Evolutionary conservation across 176 grass and related monocot genomes (phyloP).

Genomic region (Tillandsia leiboldiana): DNA sequence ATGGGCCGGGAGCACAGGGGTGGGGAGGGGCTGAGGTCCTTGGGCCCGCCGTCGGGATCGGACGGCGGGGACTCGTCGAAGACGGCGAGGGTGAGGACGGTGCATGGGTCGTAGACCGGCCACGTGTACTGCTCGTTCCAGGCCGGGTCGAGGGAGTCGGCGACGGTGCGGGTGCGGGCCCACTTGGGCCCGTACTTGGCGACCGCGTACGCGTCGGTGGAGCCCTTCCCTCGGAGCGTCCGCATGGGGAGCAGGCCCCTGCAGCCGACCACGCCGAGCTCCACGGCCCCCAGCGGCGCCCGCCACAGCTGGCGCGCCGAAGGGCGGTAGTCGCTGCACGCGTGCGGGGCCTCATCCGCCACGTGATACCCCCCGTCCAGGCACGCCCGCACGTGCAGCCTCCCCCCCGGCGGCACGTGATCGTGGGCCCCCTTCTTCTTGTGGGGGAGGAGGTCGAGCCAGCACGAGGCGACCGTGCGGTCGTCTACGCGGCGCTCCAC

Average conservation of each 20-base stretch:
- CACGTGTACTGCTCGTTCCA: constrained; percentile 99
- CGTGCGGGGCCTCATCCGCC: constrained; percentile 48
- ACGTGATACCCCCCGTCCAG: constrained; percentile 94
- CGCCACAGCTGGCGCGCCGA: constrained; percentile 84
- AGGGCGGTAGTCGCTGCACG: constrained; percentile 67
- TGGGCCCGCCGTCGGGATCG: constrained; percentile 2
- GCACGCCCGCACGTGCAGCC: constrained; percentile 71
- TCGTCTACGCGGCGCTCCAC: constrained; percentile 83
- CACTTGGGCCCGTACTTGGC: constrained; percentile 92
- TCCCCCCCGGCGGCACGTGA: constrained; percentile 38
- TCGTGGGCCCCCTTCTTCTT: constrained; percentile 20
- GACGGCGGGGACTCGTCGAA: constrained; percentile 55
- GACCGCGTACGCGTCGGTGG: constrained; percentile 66
- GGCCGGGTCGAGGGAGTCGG: constrained; percentile 73
- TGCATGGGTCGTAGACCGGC: constrained; percentile 83
- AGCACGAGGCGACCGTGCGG: constrained; percentile 66
- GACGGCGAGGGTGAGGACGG: constrained; percentile 74
- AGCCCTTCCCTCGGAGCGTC: constrained; percentile 61
- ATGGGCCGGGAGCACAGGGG: constrained; percentile 35
- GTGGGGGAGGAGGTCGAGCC: constrained; percentile 63
- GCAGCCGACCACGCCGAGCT: constrained; percentile 79
- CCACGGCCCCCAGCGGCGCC: constrained; percentile 46
- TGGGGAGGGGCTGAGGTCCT: constrained; percentile 8
- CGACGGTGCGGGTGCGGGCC: constrained; percentile 77
- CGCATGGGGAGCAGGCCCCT: constrained; percentile 73